Evolutionary conservation across 2,329 filamentous ascomycete genomes (phyloP).

Genomic region (Tympanopsis confertula): DNA sequence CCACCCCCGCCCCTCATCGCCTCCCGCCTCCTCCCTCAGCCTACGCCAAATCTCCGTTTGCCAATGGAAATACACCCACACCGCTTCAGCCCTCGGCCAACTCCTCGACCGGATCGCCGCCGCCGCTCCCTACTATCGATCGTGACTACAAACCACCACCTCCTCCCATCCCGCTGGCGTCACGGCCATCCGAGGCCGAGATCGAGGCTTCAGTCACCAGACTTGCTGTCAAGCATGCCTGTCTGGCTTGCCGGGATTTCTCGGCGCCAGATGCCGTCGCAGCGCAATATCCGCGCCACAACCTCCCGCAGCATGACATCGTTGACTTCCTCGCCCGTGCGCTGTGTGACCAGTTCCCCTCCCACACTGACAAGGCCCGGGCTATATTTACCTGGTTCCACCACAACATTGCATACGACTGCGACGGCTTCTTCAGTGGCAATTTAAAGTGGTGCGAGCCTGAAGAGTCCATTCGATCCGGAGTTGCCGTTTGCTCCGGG

Average conservation of each 20-base stretch:
- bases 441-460: conserved; percentile 57
- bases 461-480: conserved; percentile 61
- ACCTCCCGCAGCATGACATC: conserved; percentile 53
- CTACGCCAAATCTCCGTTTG: conserved; percentile 3
- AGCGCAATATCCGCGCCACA: conserved; percentile 60
- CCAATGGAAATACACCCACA: conserved; percentile 4
- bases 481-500: conserved; percentile 81
- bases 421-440: conserved; percentile 64
- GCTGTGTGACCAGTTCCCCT: conserved; percentile 69
- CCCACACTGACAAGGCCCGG: conserved; percentile 78
- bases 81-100: not conserved
- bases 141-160: conserved; percentile 4
- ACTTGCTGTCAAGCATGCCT: conserved; percentile 27
- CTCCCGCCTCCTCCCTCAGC: conserved; percentile 6
- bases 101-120: conserved; percentile 10
- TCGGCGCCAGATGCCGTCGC: conserved; percentile 70
- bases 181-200: conserved; percentile 7
- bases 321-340: conserved; percentile 66
- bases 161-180: conserved; percentile 35
- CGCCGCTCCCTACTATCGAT: conserved; percentile 7
- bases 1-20: not conserved
- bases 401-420: conserved; percentile 83
- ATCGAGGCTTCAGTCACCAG: conserved; percentile 6
- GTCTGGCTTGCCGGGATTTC: conserved; percentile 79
- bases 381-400: conserved; percentile 93